Evolutionary conservation across 176 grass and related monocot species (phyloP).

Genomic region (Secale cereale): DNA sequence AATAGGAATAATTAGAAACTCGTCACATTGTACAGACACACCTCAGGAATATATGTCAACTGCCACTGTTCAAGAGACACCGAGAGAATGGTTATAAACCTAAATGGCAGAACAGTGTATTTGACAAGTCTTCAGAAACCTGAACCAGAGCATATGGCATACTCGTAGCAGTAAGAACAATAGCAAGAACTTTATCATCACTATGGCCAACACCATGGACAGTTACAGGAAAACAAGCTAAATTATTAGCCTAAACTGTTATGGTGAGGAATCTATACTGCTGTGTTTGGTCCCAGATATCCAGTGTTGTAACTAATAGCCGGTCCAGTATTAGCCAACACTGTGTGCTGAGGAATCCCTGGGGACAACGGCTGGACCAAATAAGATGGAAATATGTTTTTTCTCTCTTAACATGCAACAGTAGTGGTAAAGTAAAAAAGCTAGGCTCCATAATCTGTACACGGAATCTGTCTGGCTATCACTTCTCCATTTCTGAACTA

Average conservation of each 20-base stretch:
- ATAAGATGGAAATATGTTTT: not conserved
- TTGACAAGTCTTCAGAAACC: constrained; percentile 34
- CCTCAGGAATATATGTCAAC: not conserved
- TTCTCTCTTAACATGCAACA: not conserved
- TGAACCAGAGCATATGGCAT: constrained; percentile 88
- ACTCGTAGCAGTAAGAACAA: constrained; percentile 83
- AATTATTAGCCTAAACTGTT: not conserved
- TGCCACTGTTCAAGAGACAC: not conserved
- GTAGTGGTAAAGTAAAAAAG: not conserved
- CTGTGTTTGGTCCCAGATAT: not conserved
- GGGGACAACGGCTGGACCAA: not conserved
- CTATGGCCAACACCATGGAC: constrained; percentile 85
- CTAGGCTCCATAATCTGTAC: not conserved
- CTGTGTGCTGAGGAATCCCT: not conserved
- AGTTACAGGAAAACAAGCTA: constrained; percentile 12
- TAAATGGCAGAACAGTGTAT: constrained; percentile 14
- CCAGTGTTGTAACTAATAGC: not conserved
- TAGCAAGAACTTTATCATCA: constrained; percentile 48
- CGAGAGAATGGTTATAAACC: not conserved
- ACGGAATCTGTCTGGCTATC: not conserved
- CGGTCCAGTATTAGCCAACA: not conserved
- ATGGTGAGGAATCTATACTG: not conserved
- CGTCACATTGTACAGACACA: too few species aligned
- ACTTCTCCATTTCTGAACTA: not conserved
- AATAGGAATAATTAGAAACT: too few species aligned